A percentile compares a stretch with the other conserved stretches of the same genome.
phyloP scores from a whole-genome alignment of 2,329 filamentous ascomycete genomes.

The Dactylellina haptotyla region DNA sequence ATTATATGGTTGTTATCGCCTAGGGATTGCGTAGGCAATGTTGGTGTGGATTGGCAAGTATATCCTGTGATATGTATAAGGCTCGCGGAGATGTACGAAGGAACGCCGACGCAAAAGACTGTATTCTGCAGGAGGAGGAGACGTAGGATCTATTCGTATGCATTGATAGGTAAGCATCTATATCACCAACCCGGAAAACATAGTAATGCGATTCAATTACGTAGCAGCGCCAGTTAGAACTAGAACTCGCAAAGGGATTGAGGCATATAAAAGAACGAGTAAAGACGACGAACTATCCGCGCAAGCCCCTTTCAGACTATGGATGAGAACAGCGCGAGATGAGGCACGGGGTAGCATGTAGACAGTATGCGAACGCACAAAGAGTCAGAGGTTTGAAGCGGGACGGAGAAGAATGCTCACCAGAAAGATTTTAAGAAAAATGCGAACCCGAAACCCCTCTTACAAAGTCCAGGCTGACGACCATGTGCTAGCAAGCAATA shows the following conservation, averaged over 20 bases:
- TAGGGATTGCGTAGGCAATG: conserved; percentile 36
- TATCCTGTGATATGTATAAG: conserved; percentile 17
- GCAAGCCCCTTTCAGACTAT: conserved; percentile 16
- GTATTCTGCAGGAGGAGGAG: conserved; percentile 13
- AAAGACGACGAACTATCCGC: conserved; percentile 12
- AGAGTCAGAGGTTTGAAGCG: conserved; percentile 33
- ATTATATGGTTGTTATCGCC: conserved; percentile 21
- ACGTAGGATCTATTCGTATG: conserved; percentile 42
- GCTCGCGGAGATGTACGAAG: conserved; percentile 22
- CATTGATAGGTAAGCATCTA: conserved; percentile 27
- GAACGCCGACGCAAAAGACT: conserved; percentile 35
- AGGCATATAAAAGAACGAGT: conserved; percentile 7
- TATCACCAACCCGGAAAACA: conserved; percentile 4
- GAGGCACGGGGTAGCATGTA: conserved; percentile 16
- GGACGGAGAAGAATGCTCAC: conserved; percentile 28
- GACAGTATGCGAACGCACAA: conserved; percentile 29
- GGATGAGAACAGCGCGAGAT: conserved; percentile 8
- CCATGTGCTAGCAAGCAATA: background rate
- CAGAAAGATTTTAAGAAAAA: conserved; percentile 30
- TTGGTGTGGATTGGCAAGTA: conserved; percentile 9
- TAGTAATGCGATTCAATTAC: conserved; percentile 14
- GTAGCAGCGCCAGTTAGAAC: conserved; percentile 7
- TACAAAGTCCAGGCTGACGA: conserved; percentile 20
- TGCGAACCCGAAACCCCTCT: conserved; percentile 8
- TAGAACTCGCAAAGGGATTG: background rate